Conservation (phyloP, 176 grass and related monocot species). For the Eragrostis curvula region DNA sequence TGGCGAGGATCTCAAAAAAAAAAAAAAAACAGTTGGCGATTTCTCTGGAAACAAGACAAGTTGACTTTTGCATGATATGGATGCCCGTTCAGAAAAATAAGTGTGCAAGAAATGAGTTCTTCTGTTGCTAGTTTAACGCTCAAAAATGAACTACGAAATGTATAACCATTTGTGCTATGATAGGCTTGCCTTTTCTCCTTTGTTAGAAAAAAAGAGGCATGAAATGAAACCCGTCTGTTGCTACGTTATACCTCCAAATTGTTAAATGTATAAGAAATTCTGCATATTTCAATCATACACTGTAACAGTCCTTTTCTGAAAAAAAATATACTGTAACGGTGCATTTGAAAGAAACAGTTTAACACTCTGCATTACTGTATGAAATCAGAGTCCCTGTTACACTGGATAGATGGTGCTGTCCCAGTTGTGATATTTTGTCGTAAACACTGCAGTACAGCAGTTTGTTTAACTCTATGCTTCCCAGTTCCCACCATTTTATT, state of each 20-base stretch:
- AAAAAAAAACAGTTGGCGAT: neutral
- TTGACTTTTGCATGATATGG: neutral
- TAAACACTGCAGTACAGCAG: neutral
- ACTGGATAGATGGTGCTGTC: neutral
- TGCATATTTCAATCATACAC: neutral
- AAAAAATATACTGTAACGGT: neutral
- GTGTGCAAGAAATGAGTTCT: neutral
- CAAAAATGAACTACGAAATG: neutral
- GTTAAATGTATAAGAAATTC: neutral
- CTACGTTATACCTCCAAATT: neutral
- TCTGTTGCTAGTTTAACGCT: neutral
- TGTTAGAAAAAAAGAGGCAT: neutral
- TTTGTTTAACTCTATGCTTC: neutral
- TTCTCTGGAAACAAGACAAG: neutral
- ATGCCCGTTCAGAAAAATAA: neutral
- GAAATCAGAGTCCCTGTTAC: neutral
- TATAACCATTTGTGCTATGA: neutral
- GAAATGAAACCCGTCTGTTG: neutral
- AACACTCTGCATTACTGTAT: neutral
- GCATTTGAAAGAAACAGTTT: neutral
- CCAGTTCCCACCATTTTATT: neutral
- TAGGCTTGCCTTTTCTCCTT: neutral
- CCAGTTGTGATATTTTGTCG: too few species aligned
- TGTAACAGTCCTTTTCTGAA: neutral
- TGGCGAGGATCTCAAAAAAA: too few species aligned